These are phyloP conservation scores for Babesia bovis DNA, from an alignment of 169 alveolate species.

Conservation along the genomic window DNA sequence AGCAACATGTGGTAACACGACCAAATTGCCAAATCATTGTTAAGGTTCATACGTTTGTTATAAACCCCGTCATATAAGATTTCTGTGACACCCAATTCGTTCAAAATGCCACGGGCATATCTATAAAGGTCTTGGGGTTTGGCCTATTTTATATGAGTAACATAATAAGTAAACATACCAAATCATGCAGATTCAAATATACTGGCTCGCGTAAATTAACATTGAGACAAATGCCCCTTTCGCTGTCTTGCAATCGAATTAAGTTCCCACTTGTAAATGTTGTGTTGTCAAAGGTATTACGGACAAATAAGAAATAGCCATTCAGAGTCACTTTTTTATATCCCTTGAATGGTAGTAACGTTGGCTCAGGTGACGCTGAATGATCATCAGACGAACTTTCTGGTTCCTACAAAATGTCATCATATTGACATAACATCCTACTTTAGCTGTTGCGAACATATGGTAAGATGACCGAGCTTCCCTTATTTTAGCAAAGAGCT, in stretches of 20 bases:
- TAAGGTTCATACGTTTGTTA: slow-evolving; percentile 64
- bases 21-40: slow-evolving; percentile 61
- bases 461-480: slow-evolving; percentile 26
- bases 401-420: slow-evolving; percentile 7
- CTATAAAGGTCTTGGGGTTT: slow-evolving; percentile 25
- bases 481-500: slow-evolving; percentile 39
- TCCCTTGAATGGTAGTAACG: slow-evolving; percentile 52
- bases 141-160: neutral
- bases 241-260: slow-evolving; percentile 39
- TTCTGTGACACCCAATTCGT: slow-evolving; percentile 13
- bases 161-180: neutral
- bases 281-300: slow-evolving; percentile 45
- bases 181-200: slow-evolving; percentile 17
- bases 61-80: slow-evolving; percentile 42
- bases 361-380: neutral
- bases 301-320: slow-evolving; percentile 50
- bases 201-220: slow-evolving; percentile 38
- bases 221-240: slow-evolving; percentile 41
- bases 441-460: slow-evolving; percentile 19
- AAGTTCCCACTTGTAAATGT: slow-evolving; percentile 29
- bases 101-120: slow-evolving; percentile 36
- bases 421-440: neutral
- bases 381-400: slow-evolving; percentile 28
- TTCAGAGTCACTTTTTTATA: slow-evolving; percentile 48
- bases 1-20: slow-evolving; percentile 51